These are phyloP conservation scores for Fusarium phyllophilum DNA, from an alignment of 2,329 filamentous ascomycete genomes.

Conservation along the genomic window DNA sequence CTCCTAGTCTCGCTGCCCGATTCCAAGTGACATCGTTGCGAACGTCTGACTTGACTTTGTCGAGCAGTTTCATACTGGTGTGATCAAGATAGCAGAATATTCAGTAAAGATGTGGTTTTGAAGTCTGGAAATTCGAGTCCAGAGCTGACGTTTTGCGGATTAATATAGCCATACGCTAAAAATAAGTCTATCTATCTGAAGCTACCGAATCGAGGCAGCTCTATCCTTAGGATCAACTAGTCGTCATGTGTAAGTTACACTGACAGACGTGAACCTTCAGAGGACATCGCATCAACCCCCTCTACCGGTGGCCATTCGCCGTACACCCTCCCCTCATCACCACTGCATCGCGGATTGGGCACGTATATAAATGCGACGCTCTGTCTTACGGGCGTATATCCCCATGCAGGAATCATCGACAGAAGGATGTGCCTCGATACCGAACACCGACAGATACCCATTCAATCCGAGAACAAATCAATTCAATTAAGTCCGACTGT, in stretches of 20 bases:
- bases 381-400: background rate
- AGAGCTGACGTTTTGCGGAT: background rate
- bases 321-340: slow-evolving; percentile 12
- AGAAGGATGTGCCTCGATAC: background rate
- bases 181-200: background rate
- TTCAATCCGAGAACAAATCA: background rate
- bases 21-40: slow-evolving; percentile 41
- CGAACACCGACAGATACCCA: slow-evolving; percentile 32
- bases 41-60: slow-evolving; percentile 32
- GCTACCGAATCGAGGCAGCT: background rate
- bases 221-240: background rate
- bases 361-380: background rate
- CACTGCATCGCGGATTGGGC: slow-evolving; percentile 22
- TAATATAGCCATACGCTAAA: slow-evolving; percentile 18
- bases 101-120: background rate
- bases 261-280: background rate
- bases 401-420: slow-evolving; percentile 21
- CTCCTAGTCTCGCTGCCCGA: slow-evolving; percentile 28
- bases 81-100: background rate
- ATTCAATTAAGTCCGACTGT: background rate
- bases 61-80: slow-evolving; percentile 37
- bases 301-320: slow-evolving; percentile 12
- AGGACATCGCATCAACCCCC: background rate
- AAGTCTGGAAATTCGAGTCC: background rate
- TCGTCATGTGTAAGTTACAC: slow-evolving; percentile 3